Percentiles rank a stretch among this genome's conserved stretches.
Evolutionary conservation across 2,329 filamentous ascomycete species (phyloP).

Genomic region (Ilyonectria sp.): DNA sequence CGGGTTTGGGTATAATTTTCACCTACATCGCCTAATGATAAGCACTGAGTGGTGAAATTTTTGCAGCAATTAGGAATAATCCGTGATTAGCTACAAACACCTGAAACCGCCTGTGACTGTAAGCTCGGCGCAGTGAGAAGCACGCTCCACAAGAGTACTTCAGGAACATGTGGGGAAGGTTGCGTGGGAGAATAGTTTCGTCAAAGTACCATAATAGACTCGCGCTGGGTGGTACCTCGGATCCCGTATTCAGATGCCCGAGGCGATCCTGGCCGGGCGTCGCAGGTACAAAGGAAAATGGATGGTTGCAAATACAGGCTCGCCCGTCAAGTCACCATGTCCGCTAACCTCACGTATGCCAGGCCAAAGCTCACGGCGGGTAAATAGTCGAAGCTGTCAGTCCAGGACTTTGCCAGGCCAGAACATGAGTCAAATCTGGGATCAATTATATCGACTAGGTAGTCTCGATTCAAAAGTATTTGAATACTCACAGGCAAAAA

Average conservation of each 20-base stretch:
- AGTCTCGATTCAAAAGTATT: no score
- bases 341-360: no score
- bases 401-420: no score
- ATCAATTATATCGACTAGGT: no score
- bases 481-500: no score
- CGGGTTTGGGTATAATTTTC: not conserved
- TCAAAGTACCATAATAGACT: no score
- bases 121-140: not conserved
- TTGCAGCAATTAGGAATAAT: not conserved
- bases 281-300: slow-evolving; percentile 3
- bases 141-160: not conserved
- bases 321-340: not conserved
- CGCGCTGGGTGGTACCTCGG: no score
- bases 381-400: no score
- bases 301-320: slow-evolving; percentile 9
- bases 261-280: not conserved
- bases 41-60: not conserved
- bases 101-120: not conserved
- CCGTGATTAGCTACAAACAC: not conserved
- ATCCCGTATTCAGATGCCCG: not conserved
- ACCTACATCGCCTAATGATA: not conserved
- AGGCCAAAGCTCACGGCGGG: no score
- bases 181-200: no score
- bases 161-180: not conserved
- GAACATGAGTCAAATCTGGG: no score